Evolutionary conservation across 352 stramenopile genomes (phyloP).

Genomic region (Globisporangium viniferum): DNA sequence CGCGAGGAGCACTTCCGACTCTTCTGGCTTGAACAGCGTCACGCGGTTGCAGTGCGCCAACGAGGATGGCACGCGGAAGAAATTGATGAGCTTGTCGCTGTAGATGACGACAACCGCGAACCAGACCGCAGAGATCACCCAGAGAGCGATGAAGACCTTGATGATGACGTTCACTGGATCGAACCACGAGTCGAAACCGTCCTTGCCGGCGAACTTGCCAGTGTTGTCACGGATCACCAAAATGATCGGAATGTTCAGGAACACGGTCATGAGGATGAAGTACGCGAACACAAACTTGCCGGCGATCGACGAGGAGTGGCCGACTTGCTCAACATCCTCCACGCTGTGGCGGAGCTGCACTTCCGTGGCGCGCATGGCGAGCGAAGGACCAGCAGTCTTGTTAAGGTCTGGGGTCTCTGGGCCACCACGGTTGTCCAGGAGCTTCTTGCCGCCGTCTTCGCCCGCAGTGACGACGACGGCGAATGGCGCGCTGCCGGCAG

Average conservation of each 20-base stretch:
- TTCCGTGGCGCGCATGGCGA: constrained; percentile 42
- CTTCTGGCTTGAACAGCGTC: constrained; percentile 56
- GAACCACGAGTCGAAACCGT: constrained; percentile 46
- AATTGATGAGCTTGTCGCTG: constrained; percentile 48
- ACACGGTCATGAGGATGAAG: constrained; percentile 51
- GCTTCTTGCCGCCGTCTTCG: constrained; percentile 45
- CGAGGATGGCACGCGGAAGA: constrained; percentile 45
- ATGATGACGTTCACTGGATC: constrained; percentile 48
- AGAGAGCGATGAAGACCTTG: constrained; percentile 59
- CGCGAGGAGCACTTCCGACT: constrained; percentile 50
- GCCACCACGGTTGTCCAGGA: constrained; percentile 50
- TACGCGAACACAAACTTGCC: constrained; percentile 54
- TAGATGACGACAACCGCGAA: constrained; percentile 44
- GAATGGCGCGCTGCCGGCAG: constrained; percentile 7
- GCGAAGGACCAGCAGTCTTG: constrained; percentile 28
- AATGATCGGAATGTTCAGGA: constrained; percentile 55
- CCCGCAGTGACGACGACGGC: constrained; percentile 18
- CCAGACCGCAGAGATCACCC: constrained; percentile 54
- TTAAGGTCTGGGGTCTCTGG: constrained; percentile 41
- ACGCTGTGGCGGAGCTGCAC: constrained; percentile 40
- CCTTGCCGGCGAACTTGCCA: constrained; percentile 37
- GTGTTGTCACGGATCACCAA: constrained; percentile 56
- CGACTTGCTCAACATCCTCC: constrained; percentile 51
- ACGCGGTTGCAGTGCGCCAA: constrained; percentile 49
- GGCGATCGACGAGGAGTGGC: constrained; percentile 40